A percentile compares a stretch with the other conserved stretches of the same genome.
Evolutionary conservation across 495 filamentous ascomycete genomes (phyloP).

Genomic region (Neurospora sp.): DNA sequence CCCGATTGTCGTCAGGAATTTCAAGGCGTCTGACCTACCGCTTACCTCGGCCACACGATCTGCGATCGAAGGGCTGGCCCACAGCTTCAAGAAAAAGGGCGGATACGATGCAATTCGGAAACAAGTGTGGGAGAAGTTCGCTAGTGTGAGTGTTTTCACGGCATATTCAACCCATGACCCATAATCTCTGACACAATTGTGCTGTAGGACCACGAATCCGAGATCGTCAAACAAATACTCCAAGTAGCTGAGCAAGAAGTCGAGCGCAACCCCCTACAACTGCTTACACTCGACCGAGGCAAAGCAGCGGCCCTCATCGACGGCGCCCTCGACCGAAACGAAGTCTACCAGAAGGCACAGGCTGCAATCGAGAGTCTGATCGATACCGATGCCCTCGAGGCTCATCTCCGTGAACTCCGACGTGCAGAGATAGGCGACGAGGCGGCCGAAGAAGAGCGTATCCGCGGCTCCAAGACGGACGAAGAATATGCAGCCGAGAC

Average conservation of each 20-base stretch:
- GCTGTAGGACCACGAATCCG: conserved; percentile 51
- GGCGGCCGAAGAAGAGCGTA: conserved; percentile 54
- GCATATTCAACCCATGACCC: not conserved
- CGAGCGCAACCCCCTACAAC: conserved; percentile 59
- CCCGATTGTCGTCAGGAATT: conserved; percentile 43
- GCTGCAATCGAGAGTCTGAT: conserved; percentile 57
- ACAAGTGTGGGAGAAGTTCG: conserved; percentile 68
- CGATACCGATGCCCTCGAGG: conserved; percentile 53
- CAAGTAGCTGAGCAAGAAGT: conserved; percentile 70
- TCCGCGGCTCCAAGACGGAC: conserved; percentile 67
- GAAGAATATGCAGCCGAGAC: conserved; percentile 69
- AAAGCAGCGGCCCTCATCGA: conserved; percentile 79
- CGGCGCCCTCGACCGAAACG: conserved; percentile 72
- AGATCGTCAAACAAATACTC: conserved; percentile 55
- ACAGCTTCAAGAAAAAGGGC: conserved; percentile 85
- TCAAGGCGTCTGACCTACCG: conserved; percentile 78
- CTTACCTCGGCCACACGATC: conserved; percentile 58
- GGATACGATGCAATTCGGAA: conserved; percentile 79
- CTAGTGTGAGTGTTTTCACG: conserved; percentile 47
- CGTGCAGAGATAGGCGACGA: conserved; percentile 66
- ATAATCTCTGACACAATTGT: not conserved
- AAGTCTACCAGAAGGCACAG: conserved; percentile 68
- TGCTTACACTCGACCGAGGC: conserved; percentile 66
- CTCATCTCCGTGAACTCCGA: conserved; percentile 58
- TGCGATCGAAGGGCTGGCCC: conserved; percentile 66